Conservation (phyloP, 129 eudicot species). For the Helianthus tuberosus region DNA sequence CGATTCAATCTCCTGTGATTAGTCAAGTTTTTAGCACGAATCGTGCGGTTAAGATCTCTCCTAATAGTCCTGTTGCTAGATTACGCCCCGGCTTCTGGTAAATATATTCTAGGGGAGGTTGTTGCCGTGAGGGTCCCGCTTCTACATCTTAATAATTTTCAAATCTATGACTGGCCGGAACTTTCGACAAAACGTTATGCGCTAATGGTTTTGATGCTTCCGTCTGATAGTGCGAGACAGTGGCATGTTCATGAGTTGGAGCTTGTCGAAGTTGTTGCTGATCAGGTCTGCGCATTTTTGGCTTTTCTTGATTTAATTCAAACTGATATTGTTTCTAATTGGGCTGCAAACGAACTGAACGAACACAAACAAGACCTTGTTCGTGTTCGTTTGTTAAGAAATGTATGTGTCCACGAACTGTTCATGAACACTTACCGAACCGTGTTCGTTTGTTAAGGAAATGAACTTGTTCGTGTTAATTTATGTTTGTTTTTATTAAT, state of each 20-base stretch:
- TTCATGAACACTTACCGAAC: no score
- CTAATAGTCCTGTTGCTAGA: slow-evolving; percentile 90
- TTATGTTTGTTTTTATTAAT: no score
- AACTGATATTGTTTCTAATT: not conserved
- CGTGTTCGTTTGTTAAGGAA: no score
- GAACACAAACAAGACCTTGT: no score
- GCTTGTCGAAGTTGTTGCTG: slow-evolving; percentile 99
- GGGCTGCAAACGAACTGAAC: no score
- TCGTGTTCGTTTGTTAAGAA: no score
- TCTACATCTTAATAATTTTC: slow-evolving; percentile 83
- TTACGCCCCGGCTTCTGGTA: slow-evolving; percentile 75
- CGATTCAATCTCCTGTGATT: slow-evolving; percentile 82
- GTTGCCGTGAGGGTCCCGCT: slow-evolving; percentile 98
- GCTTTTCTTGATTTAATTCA: not conserved
- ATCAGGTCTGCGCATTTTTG: slow-evolving; percentile 62
- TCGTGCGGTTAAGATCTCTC: slow-evolving; percentile 81
- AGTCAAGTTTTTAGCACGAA: slow-evolving; percentile 80
- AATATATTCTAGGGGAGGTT: slow-evolving; percentile 90
- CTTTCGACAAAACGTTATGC: slow-evolving; percentile 90
- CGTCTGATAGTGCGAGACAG: slow-evolving; percentile 92
- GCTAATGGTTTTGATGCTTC: slow-evolving; percentile 96
- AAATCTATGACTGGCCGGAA: slow-evolving; percentile 95
- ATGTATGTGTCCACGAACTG: no score
- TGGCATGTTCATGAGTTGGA: slow-evolving; percentile 97
- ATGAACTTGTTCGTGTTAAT: no score